Base-by-base conservation (phyloP, 169 alveolate species). In the Plasmodium gonderi region DNA sequence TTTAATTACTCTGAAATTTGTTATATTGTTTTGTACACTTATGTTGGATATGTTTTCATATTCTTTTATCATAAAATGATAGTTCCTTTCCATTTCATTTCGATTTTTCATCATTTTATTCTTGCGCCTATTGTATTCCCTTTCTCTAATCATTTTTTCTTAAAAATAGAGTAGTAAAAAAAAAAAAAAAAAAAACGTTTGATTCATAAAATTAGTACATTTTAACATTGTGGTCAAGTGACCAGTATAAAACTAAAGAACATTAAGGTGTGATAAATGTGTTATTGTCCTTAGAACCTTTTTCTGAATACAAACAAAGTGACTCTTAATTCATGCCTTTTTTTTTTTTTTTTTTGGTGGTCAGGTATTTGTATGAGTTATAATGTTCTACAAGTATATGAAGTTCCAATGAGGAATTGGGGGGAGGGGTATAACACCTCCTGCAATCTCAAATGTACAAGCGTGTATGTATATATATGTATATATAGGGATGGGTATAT, bases 1-100 rank as follows among this genome's bases (percentile, higher is more conserved):
- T 65, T 90, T 90, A 5, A 90, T 79, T 76, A 90, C 74, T 42
- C 94, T 17, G 23, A 77, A 31, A 45, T 90, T 42, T 9, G 75
- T 65, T 64, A 90, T 72, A 77, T 77, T 90, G 47, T 67, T 77
- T 5, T 42, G 42, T 49, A 31, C 38, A 49, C 45, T 33, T 9
- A 74, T 75, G 33, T 47, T 78, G 3, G 83, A 20, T 60, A 90
- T 40, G 23, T 65, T 44, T 64, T 90, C 94, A 78, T 76, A 90
- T 12, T 90, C 94, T 42, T 90, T 90, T 36, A 51, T 77, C 90
- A 77, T 67, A 42, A 76, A 67, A 69, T 90, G 80, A 49, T 90
- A 90, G 60, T 72, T 76, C 47, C 68, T 90, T 67, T 78, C 83
- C 33, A 90, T 23, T 17, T 36, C 67, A 23, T 31, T 60, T 44